phyloP scores from a whole-genome alignment of 1,284 basidiomycete genomes.

The Malassezia nana region DNA sequence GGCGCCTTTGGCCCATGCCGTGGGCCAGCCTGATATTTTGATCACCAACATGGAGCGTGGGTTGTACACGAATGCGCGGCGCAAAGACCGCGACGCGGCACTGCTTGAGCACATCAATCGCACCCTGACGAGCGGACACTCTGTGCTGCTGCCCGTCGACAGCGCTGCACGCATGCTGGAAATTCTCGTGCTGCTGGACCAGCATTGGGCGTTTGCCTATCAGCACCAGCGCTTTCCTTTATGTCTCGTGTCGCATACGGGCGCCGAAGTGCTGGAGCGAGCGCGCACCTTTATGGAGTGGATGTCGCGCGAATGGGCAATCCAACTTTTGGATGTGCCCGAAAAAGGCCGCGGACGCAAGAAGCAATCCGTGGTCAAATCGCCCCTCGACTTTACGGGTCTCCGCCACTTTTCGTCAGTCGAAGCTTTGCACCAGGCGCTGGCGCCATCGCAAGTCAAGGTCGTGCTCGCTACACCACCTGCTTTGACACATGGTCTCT shows the following conservation, averaged over 20 bases:
- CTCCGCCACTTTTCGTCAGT: constrained; percentile 79
- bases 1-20: constrained; percentile 22
- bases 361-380: constrained; percentile 14
- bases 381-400: constrained; percentile 51
- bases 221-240: constrained; percentile 56
- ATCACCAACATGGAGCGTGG: constrained; percentile 80
- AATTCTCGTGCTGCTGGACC: constrained; percentile 84
- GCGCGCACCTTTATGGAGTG: constrained; percentile 97
- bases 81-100: constrained; percentile 77
- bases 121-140: constrained; percentile 67
- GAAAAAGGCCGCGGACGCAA: constrained; percentile 17
- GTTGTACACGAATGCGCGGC: constrained; percentile 67
- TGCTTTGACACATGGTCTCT: constrained; percentile 83
- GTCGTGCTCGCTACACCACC: constrained; percentile 85
- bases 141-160: constrained; percentile 82
- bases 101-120: constrained; percentile 60
- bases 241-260: constrained; percentile 80
- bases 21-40: constrained; percentile 54
- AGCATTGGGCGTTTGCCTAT: constrained; percentile 83
- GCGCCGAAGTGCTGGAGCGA: constrained; percentile 85
- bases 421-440: constrained; percentile 66
- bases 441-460: constrained; percentile 66
- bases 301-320: constrained; percentile 78
- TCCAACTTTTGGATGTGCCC: constrained; percentile 23
- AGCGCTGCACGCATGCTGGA: constrained; percentile 86